Evolutionary conservation across 805 yeast genomes (phyloP), one percentile per base, ranked within the genome.

Genomic region (Clavispora fructus): DNA sequence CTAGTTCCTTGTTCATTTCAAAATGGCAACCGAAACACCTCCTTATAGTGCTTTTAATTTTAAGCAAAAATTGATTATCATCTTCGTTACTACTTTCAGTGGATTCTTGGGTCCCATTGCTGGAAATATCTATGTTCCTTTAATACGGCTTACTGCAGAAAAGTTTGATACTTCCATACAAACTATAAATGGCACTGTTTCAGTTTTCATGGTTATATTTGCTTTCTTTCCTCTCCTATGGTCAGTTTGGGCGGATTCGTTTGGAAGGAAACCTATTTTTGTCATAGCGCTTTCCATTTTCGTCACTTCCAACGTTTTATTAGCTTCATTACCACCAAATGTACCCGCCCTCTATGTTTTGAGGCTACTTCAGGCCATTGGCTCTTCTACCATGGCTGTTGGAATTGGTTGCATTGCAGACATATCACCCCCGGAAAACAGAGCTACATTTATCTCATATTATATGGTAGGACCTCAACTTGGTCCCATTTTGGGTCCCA

Each of bases 71-170:
- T 27, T 51, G 1, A 45, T 69, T 4, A 63, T 77, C 16, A 52
- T 73, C n/a, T 47, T 54, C 5, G 62, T 78, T 28, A 69, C 77
- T 19, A 73, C 80, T 1, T 52, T 64, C 16, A 74, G 79, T 25
- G 83, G 82, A 1, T 76, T 77, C 48, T 52, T 78, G 43, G 84
- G 84, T 0, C 84, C 84, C 0, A 62, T 78, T 41, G 67, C 80
- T 9, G 83, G 83, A 3, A 79, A 79, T 49, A 77, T 79, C 23
- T 79, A 78, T 53, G 75, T 79, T 30, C 83, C 84, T 6, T 65
- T 80, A 2, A 51, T 79, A 7, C 82, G 80, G 2, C 59, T 69
- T 7, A 55, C 78, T 23, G 68, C 73, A 50, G 53, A 58, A 2
- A 71, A 64, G 0, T 78, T 76, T 47, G 35, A 64, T 9, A 69